These are phyloP conservation scores for Phytopythium chamaehyphon DNA, from an alignment of 352 stramenopile species.

Conservation along the genomic window DNA sequence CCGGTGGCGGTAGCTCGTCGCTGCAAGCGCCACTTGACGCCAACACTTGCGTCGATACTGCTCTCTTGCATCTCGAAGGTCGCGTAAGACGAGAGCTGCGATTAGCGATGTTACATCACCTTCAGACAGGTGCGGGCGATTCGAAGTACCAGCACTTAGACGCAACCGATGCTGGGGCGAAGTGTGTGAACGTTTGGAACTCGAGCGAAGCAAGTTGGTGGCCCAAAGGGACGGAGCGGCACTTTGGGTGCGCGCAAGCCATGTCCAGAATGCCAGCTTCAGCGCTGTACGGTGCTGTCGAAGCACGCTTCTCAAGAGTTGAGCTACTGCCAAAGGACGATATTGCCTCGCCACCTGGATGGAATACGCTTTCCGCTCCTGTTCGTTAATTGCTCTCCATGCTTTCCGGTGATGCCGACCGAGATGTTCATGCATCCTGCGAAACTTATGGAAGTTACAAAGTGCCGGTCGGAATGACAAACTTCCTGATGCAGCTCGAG, in stretches of 20 bases:
- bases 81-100: neutral
- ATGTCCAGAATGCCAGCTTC: conserved; percentile 42
- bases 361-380: neutral
- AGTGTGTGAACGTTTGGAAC: neutral
- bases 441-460: neutral
- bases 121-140: too few species aligned
- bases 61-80: neutral
- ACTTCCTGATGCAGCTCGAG: neutral
- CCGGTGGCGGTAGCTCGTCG: neutral
- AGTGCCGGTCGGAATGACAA: neutral
- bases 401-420: neutral
- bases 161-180: too few species aligned
- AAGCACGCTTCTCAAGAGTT: conserved; percentile 19
- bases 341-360: neutral
- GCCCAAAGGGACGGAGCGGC: conserved; percentile 17
- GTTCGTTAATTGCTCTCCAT: neutral
- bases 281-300: conserved; percentile 17
- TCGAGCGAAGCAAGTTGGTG: neutral
- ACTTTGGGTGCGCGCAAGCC: conserved; percentile 29
- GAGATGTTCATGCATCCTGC: neutral
- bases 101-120: neutral
- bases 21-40: neutral
- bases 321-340: conserved; percentile 2
- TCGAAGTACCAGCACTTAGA: too few species aligned
- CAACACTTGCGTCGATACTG: conserved; percentile 3